Base-by-base conservation (phyloP, 768 basidiomycete genomes). In the Exidia glandulosa region DNA sequence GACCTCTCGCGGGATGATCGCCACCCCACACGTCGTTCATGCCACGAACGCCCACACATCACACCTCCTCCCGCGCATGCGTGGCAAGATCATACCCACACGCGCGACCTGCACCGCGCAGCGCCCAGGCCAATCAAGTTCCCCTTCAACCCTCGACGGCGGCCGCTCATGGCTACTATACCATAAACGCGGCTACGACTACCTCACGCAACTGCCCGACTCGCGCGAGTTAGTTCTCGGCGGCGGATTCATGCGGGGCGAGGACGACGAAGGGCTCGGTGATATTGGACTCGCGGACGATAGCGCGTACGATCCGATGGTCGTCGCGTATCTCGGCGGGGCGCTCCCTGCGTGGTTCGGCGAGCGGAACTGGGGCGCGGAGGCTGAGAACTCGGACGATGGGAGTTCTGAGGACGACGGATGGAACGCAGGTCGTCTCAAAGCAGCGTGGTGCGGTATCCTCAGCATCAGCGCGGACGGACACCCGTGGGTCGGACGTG, bases 11-110 rank as follows among this genome's bases (percentile, higher is more conserved):
- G 90, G 91, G 0, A 66, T 64, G 4, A 75, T 90, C 30, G 70
- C 64, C 16, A 74, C 88, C 0, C 71, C 70, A 2, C 87, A 89
- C 68, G 76, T 94, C 47, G 74, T 94, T 10, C 90, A 92, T 67
- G 88, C 89, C 2, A 92, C 90, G 2, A 95, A 95, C 68, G 90
- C 80, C 23, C 93, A 90, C 83, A 74, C 77, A 2, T 82, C 88
- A 1, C 84, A 88, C 63, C 79, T 94, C 48, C 73, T 94, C 73
- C 50, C 50, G 4, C 25, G 30, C 25, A 54, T 54, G 50, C 25
- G 50, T 14, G 50, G 50, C 25, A 54, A 54, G 50, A 54, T 54
- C 25, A 29, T 71, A 72, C 1, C 68, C 68, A n/a, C 59, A 73
- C n/a, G 41, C 56, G 13, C 63, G 62, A 75, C 62, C 84, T 88